phyloP scores from a whole-genome alignment of 139 green algal genomes.

The Tetraselmis chui region DNA sequence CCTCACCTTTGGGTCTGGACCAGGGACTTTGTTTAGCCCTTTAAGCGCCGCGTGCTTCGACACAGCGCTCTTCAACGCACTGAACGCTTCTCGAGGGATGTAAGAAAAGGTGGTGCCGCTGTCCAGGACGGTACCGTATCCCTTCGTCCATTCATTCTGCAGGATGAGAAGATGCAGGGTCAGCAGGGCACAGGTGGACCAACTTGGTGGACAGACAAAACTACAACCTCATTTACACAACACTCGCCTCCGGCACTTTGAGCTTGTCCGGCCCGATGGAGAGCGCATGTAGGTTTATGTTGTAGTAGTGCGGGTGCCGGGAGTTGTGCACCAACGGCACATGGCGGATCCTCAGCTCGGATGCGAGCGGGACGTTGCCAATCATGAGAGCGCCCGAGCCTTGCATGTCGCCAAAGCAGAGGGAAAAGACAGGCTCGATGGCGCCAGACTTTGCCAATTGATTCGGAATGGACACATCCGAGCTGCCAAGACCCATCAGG shows the following conservation, averaged over 20 bases:
- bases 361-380: conserved; percentile 32
- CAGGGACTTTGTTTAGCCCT: conserved; percentile 26
- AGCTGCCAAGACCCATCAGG: conserved; percentile 79
- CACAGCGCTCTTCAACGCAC: conserved; percentile 36
- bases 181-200: neutral
- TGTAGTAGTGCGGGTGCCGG: conserved; percentile 74
- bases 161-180: neutral
- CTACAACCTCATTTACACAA: neutral
- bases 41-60: conserved; percentile 14
- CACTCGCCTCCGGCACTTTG: conserved; percentile 26
- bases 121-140: conserved; percentile 89
- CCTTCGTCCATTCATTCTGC: conserved; percentile 34
- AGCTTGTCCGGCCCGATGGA: conserved; percentile 43
- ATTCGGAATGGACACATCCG: conserved; percentile 11
- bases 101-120: conserved; percentile 95
- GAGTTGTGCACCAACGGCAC: conserved; percentile 44
- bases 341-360: conserved; percentile 34
- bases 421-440: conserved; percentile 73
- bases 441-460: conserved; percentile 61
- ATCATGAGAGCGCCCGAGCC: conserved; percentile 58
- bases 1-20: conserved; percentile 43
- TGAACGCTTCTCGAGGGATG: conserved; percentile 66
- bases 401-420: conserved; percentile 84
- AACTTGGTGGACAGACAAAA: neutral
- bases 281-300: conserved; percentile 53